Evolutionary conservation across 2,329 filamentous ascomycete species (phyloP), one percentile per base, ranked within the genome.

Genomic region (Pseudocercospora pini-densiflorae): DNA sequence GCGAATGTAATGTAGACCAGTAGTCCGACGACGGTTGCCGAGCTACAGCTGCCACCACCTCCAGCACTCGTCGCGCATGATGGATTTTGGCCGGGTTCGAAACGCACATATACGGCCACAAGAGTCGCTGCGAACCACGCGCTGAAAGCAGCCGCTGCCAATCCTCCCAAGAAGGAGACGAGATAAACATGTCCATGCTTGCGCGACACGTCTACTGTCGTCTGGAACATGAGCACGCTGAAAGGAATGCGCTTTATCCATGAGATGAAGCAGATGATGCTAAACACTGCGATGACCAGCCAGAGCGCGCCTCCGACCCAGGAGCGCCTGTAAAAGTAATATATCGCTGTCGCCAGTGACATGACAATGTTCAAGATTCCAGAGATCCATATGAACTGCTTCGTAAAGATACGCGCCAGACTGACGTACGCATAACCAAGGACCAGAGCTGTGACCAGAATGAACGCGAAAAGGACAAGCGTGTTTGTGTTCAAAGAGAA

Each of bases 171-270:
- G n/a, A 93, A 83, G 68, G 92, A 95, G 54, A 97, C 91, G 1
- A 94, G 77, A 76, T 94, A 97, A 65, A 97, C 91, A 75, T 97
- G 93, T 0, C 94, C 93, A 73, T 91, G 92, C 29, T 85, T 87
- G 75, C 93, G 93, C 47, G 93, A 90, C 0, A 97, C 90, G 72
- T 97, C 91, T 73, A 97, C 93, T 23, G 89, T 86, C 0, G 92
- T 94, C 79, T 91, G 90, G 58, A 97, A 86, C 92, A 97, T 96
- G 67, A 97, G 82, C 0, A 92, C 92, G 8, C 91, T 93, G 79
- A 97, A 97, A 0, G 93, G 94, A 66, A 98, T 97, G 60, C 94
- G 87, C 19, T 88, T 90, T 62, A 94, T 94, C 94, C 94, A 98
- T 59, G 88, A 90, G 75, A 91, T 89, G 82, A 97, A 97, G 76